Base-by-base conservation (phyloP, 257 asterid genomes). In the Penstemon barbatus region DNA sequence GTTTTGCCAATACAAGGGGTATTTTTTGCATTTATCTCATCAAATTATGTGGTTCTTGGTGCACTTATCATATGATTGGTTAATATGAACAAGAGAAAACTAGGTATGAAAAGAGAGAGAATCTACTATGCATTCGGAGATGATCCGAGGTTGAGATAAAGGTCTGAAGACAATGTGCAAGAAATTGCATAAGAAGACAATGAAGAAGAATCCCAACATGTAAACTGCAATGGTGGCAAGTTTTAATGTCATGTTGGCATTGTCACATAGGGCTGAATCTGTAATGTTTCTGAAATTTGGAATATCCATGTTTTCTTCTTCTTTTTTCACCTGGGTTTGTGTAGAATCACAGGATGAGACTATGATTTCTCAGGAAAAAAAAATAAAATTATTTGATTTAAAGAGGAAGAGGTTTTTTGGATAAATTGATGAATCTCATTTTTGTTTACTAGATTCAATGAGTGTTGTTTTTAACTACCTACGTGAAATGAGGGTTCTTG, bases 171-270 rank as follows among this genome's bases (percentile, higher is more conserved):
- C 50, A 59, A 85, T 44, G 73, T 93, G 95, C 46, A 89, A 60
- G 81, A 84, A 83, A 75, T 93, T 93, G 90, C 97, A 90, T 2
- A 87, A 62, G 80, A 93, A 83, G 52, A 93, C 89, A 11, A 85
- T 74, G 77, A 86, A 82, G 91, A 93, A 88, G 85, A 87, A 90
- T 42, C 92, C 86, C 41, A 93, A 72, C 90, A 91, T 89, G 80
- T 90, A 89, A 25, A 84, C 73, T 6, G 97, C 95, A 41, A 87
- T 81, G 37, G 82, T 77, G 37, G 94, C 94, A 12, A 89, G 77
- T 67, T 71, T 83, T 18, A 64, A 55, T 9, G 89, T 82, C 69
- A 79, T 74, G 25, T 71, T 64, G 5, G 77, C 84, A 61, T 74
- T 77, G 44, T 78, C 70, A 83, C 96, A 89, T 3, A 77, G 48